Conservation (phyloP, 306 rosid genomes). For the Malus asiatica region DNA sequence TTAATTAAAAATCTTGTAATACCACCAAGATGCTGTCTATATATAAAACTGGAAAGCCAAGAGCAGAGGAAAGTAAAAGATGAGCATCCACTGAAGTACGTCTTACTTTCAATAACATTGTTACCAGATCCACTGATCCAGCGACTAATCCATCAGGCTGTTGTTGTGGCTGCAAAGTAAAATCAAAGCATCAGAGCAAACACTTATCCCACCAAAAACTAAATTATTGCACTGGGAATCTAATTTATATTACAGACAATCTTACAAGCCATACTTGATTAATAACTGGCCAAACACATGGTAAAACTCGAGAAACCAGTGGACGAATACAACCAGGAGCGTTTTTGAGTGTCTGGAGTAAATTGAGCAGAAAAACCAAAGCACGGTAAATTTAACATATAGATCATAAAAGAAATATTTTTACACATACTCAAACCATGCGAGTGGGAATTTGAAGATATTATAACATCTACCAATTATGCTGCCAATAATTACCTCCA, state of each 20-base stretch:
- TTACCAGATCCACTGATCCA: constrained; percentile 82
- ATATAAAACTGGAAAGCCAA: constrained; percentile 5
- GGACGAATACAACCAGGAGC: constrained; percentile 78
- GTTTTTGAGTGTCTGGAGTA: constrained; percentile 64
- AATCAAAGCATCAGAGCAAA: constrained; percentile 29
- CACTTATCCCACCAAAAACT: background rate
- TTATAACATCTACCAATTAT: constrained; percentile 9
- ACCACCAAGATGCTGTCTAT: constrained; percentile 11
- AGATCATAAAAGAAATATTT: background rate
- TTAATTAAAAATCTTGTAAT: constrained; percentile 26
- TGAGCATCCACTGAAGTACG: constrained; percentile 16
- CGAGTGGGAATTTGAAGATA: background rate
- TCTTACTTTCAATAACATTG: constrained; percentile 93
- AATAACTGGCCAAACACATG: constrained; percentile 65
- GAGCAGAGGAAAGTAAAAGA: background rate
- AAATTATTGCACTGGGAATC: background rate
- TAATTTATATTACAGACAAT: constrained; percentile 1
- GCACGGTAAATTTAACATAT: constrained; percentile 9
- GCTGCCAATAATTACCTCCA: constrained; percentile 61
- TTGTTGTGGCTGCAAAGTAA: constrained; percentile 60
- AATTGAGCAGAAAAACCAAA: constrained; percentile 8
- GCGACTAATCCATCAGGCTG: constrained; percentile 86
- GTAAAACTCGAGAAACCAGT: constrained; percentile 69
- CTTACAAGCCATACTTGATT: constrained; percentile 43
- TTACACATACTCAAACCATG: background rate